Evolutionary conservation across 441 rosid species (phyloP).

Genomic region (Pelargonium australe): DNA sequence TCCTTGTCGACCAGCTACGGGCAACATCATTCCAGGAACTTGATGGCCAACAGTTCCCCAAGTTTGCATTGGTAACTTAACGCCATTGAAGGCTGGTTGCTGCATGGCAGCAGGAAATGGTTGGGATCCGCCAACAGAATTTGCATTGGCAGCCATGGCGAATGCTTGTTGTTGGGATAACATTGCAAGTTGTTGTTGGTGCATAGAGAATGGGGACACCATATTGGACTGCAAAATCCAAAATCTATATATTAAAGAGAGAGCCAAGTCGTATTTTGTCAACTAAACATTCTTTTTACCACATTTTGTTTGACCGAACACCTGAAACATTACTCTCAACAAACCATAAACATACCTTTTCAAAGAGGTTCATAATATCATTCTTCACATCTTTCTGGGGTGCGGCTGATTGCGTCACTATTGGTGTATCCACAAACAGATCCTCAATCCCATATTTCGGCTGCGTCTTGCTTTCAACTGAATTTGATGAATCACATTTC

Average conservation of each 20-base stretch:
- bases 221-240: conserved; percentile 35
- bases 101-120: conserved; percentile 15
- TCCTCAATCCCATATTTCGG: conserved; percentile 20
- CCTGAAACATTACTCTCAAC: neutral
- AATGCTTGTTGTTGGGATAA: conserved; percentile 33
- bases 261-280: neutral
- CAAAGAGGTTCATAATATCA: conserved; percentile 28
- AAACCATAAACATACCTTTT: conserved; percentile 26
- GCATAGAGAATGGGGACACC: conserved; percentile 35
- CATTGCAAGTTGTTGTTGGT: conserved; percentile 34
- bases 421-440: conserved; percentile 14
- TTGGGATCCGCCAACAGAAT: conserved; percentile 24
- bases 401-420: conserved; percentile 11
- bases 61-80: conserved; percentile 21
- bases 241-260: neutral
- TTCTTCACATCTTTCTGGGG: conserved; percentile 25
- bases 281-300: neutral
- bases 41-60: conserved; percentile 30
- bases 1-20: conserved; percentile 24
- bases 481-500: conserved; percentile 21
- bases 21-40: conserved; percentile 34
- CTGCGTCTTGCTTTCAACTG: conserved; percentile 23
- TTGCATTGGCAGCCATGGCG: conserved; percentile 21
- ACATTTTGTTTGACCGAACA: neutral
- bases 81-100: conserved; percentile 23